phyloP scores from a whole-genome alignment of 2,329 filamentous ascomycete species.

The Neonectria neomacrospora region DNA sequence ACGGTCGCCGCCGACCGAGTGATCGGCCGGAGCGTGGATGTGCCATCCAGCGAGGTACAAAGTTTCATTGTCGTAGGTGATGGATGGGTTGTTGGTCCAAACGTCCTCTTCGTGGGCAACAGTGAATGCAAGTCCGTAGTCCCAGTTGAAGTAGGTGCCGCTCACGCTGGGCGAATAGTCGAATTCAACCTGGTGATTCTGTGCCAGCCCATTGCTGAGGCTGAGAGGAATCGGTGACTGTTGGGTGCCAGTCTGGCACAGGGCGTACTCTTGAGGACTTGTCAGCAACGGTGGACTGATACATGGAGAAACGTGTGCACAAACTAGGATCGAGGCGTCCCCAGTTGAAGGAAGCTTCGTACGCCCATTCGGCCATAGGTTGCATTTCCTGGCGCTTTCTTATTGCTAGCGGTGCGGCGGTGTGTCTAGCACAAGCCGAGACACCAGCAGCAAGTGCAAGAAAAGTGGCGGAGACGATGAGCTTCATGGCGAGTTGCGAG shows the following conservation, averaged over 20 bases:
- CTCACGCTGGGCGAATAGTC: slow-evolving; percentile 20
- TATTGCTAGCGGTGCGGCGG: background rate
- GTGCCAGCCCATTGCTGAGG: slow-evolving; percentile 32
- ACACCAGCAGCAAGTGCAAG: background rate
- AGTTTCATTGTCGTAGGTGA: slow-evolving; percentile 36
- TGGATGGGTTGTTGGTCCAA: slow-evolving; percentile 29
- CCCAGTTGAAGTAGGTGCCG: slow-evolving; percentile 38
- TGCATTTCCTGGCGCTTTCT: background rate
- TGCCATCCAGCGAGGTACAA: slow-evolving; percentile 38
- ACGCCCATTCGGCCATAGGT: slow-evolving; percentile 29
- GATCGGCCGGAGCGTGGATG: slow-evolving; percentile 35
- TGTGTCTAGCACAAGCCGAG: slow-evolving; percentile 6
- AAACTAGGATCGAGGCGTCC: slow-evolving; percentile 31
- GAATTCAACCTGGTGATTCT: slow-evolving; percentile 31
- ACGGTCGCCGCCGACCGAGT: slow-evolving; percentile 34
- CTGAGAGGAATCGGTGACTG: slow-evolving; percentile 33
- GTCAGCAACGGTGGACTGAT: background rate
- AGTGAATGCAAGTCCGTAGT: slow-evolving; percentile 33
- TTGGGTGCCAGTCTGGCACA: slow-evolving; percentile 36
- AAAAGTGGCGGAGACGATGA: background rate
- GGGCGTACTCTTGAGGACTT: slow-evolving; percentile 19
- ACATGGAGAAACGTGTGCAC: background rate
- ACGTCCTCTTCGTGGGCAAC: slow-evolving; percentile 26
- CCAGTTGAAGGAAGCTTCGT: slow-evolving; percentile 36
- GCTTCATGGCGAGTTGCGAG: background rate